Evolutionary conservation across 257 asterid species (phyloP).

Genomic region (Mitragyna speciosa): DNA sequence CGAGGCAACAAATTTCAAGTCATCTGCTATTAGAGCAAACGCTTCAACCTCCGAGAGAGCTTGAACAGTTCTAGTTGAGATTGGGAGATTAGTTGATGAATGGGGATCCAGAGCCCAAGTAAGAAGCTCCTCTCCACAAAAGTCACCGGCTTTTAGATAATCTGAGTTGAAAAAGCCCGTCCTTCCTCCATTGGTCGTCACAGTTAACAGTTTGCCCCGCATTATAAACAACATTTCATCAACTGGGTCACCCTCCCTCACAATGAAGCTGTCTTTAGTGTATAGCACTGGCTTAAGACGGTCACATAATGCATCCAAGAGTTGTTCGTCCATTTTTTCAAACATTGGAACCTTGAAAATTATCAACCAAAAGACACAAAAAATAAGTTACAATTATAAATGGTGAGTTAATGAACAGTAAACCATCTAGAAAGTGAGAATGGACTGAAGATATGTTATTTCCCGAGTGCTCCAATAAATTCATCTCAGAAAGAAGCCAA

Average conservation of each 20-base stretch:
- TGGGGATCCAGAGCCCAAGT: slow-evolving; percentile 98
- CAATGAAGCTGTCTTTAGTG: slow-evolving; percentile 85
- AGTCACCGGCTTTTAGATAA: slow-evolving; percentile 80
- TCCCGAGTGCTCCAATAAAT: background rate
- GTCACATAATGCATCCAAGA: slow-evolving; percentile 85
- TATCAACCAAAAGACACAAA: background rate
- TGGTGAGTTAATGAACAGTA: background rate
- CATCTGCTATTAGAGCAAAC: slow-evolving; percentile 83
- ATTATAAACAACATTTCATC: slow-evolving; percentile 91
- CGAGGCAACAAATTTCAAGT: slow-evolving; percentile 86
- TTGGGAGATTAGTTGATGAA: slow-evolving; percentile 81
- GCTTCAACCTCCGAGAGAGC: slow-evolving; percentile 97
- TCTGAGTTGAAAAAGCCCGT: slow-evolving; percentile 88
- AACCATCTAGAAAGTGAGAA: background rate
- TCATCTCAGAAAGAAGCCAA: background rate
- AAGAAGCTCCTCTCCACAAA: slow-evolving; percentile 97
- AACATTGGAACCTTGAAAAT: slow-evolving; percentile 79
- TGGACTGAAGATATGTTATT: background rate
- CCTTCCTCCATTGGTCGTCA: slow-evolving; percentile 92
- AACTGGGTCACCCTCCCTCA: slow-evolving; percentile 95
- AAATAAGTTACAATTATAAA: background rate
- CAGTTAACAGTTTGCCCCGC: slow-evolving; percentile 78
- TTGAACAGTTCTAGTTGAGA: slow-evolving; percentile 89
- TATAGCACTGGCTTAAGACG: slow-evolving; percentile 80
- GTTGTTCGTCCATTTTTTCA: slow-evolving; percentile 95